These are phyloP conservation scores for Paramecium sonneborni DNA, from an alignment of 73 alveolate genomes.

Conservation along the genomic window DNA sequence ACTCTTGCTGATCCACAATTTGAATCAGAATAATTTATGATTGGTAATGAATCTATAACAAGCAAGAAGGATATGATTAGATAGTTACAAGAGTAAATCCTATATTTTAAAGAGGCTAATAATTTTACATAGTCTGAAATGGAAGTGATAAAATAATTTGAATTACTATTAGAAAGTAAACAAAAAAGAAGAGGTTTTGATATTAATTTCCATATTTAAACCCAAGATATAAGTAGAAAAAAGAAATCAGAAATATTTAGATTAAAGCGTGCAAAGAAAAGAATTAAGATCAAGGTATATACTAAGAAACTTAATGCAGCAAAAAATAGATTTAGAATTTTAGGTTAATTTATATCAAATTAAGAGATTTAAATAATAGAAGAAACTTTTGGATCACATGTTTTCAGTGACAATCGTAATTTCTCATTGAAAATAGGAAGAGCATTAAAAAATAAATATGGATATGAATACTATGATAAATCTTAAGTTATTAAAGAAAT, in stretches of 20 bases:
- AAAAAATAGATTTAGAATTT: not conserved
- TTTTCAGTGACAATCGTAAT: not conserved
- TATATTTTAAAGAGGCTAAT: not conserved
- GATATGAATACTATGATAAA: not conserved
- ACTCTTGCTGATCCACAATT: not conserved
- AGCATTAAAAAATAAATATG: not conserved
- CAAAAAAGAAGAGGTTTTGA: not conserved
- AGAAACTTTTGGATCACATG: not conserved
- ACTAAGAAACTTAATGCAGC: constrained; percentile 1
- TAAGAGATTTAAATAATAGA: not conserved
- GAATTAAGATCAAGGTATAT: not conserved
- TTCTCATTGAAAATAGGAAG: not conserved
- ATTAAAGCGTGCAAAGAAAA: not conserved
- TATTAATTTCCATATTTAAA: not conserved
- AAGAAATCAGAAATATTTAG: not conserved
- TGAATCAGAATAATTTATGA: not conserved
- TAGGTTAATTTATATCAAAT: not conserved
- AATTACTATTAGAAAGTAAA: not conserved
- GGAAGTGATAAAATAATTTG: not conserved
- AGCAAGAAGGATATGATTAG: not conserved
- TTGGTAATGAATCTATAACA: not conserved
- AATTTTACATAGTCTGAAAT: not conserved
- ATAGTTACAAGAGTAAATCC: not conserved
- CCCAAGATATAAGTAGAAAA: not conserved
- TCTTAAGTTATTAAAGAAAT: not conserved